Conservation (phyloP, 257 asterid species). For the Solanum ossicruentum region DNA sequence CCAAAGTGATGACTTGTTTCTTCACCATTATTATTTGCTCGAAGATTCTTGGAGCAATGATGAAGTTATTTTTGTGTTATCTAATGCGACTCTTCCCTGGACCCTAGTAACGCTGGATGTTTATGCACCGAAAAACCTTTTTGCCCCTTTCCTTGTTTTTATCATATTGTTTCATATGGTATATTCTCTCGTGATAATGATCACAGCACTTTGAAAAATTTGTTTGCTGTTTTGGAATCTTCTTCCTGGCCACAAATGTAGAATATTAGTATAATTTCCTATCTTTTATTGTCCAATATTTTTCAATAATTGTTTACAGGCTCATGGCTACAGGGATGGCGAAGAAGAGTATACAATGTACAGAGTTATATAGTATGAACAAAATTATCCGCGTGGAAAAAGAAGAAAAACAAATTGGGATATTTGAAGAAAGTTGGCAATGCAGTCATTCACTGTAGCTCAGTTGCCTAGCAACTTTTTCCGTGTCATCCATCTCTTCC, state of each 20-base stretch:
- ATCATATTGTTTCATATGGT: background rate
- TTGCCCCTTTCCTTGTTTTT: background rate
- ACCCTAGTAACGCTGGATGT: background rate
- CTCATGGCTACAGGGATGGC: background rate
- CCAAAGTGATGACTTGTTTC: background rate
- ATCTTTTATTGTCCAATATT: background rate
- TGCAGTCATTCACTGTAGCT: background rate
- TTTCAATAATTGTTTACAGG: background rate
- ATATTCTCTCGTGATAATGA: background rate
- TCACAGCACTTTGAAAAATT: background rate
- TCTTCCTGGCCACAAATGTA: background rate
- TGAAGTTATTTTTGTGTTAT: too few relatives aligned
- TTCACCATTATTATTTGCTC: background rate
- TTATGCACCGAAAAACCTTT: background rate
- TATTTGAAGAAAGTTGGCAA: background rate
- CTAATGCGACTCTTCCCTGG: background rate
- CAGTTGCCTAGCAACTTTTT: conserved; percentile 11
- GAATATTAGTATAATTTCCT: background rate
- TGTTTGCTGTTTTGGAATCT: background rate
- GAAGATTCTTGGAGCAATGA: too few relatives aligned
- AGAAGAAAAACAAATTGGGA: too few relatives aligned
- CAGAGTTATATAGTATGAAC: background rate
- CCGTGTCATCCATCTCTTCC: conserved; percentile 26
- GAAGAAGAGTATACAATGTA: background rate
- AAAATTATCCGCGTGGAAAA: background rate